Evolutionary conservation across 345 rosid species (phyloP).

Genomic region (Bruguiera sexangula): DNA sequence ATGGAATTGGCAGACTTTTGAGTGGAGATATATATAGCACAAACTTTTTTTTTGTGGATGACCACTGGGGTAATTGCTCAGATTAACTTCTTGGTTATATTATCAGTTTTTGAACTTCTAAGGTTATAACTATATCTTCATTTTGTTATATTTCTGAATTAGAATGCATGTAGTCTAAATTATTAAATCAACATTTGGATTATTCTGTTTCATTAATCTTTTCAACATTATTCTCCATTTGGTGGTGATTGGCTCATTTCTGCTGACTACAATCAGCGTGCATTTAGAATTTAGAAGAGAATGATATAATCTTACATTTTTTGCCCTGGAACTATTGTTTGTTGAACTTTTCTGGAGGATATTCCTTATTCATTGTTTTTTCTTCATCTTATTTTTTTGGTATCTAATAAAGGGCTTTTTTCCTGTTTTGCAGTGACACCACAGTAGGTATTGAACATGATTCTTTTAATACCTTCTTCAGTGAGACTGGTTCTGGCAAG

Average conservation of each 20-base stretch:
- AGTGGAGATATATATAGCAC: too few species aligned
- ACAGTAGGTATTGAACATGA: conserved; percentile 52
- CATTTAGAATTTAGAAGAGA: not conserved
- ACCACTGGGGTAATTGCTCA: too few species aligned
- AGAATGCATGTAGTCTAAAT: too few species aligned
- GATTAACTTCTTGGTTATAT: too few species aligned
- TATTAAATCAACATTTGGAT: too few species aligned
- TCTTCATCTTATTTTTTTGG: not conserved
- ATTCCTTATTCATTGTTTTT: not conserved
- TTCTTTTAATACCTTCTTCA: conserved; percentile 88
- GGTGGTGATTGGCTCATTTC: not conserved
- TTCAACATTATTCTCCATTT: too few species aligned
- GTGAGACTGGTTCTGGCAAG: conserved; percentile 83
- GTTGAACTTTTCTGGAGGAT: not conserved
- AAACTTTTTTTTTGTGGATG: too few species aligned
- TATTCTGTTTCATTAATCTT: too few species aligned
- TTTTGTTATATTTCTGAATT: too few species aligned
- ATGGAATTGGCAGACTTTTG: too few species aligned
- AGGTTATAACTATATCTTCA: too few species aligned
- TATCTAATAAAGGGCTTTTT: conserved; percentile 1
- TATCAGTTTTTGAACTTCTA: too few species aligned
- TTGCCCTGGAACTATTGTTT: not conserved
- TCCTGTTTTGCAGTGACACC: conserved; percentile 50
- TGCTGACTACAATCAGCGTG: not conserved
- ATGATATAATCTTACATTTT: not conserved